These are phyloP conservation scores for Lactarius hatsudake DNA, from an alignment of 768 basidiomycete genomes.

Conservation along the genomic window DNA sequence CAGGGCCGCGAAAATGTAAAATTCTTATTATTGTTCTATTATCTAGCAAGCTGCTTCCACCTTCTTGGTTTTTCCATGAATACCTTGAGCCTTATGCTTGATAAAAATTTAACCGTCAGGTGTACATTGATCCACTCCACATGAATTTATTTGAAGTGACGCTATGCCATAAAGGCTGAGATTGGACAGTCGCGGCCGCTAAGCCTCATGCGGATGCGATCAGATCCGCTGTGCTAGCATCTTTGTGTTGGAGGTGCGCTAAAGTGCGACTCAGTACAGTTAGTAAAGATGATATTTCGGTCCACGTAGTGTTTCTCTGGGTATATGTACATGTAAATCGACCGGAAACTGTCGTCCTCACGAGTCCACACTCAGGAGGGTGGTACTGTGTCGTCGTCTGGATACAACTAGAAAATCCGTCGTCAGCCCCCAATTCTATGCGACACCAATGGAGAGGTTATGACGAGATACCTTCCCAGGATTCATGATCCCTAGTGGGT, in stretches of 20 bases:
- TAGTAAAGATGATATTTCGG: background rate
- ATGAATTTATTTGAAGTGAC: background rate
- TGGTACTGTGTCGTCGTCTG: slow-evolving; percentile 6
- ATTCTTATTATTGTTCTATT: background rate
- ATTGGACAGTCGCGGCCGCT: background rate
- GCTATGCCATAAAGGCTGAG: no score
- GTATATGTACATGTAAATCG: background rate
- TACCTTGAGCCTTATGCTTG: background rate
- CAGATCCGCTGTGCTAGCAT: no score
- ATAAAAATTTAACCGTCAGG: background rate
- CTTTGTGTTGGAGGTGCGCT: no score
- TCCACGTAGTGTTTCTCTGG: background rate
- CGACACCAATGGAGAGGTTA: background rate
- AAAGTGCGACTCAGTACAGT: no score
- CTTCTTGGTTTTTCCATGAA: background rate
- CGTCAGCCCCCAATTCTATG: background rate
- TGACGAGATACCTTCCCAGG: slow-evolving; percentile 66
- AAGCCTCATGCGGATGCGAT: background rate
- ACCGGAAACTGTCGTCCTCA: background rate
- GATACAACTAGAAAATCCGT: slow-evolving; percentile 10
- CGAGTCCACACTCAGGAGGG: background rate
- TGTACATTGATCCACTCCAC: background rate
- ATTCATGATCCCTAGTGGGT: slow-evolving; percentile 76
- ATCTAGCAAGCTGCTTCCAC: background rate
- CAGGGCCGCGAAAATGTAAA: background rate